These are phyloP conservation scores for Backusella macrospora DNA, from an alignment of 192 early-diverging fungal species.

Conservation along the genomic window DNA sequence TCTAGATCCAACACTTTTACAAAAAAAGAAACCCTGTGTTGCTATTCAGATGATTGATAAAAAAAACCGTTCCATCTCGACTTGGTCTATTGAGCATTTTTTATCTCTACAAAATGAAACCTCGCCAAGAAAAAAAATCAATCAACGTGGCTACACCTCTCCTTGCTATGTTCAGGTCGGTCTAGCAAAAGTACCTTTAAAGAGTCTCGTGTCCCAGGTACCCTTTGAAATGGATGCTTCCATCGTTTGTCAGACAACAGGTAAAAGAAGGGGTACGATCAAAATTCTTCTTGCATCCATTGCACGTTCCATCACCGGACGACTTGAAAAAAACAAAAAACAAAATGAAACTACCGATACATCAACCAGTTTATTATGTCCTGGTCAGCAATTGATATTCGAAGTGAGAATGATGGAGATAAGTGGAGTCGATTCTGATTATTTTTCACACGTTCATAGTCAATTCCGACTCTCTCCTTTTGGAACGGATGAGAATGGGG, in stretches of 20 bases:
- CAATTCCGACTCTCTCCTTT: constrained; percentile 70
- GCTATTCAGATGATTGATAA: constrained; percentile 60
- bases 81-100: constrained; percentile 39
- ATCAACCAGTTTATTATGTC: constrained; percentile 33
- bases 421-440: constrained; percentile 54
- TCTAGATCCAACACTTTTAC: constrained; percentile 40
- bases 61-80: constrained; percentile 50
- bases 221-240: constrained; percentile 44
- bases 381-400: constrained; percentile 60
- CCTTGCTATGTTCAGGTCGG: constrained; percentile 57
- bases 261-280: constrained; percentile 40
- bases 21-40: constrained; percentile 49
- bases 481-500: constrained; percentile 47
- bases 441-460: constrained; percentile 67
- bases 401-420: constrained; percentile 64
- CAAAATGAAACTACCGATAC: background rate
- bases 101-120: constrained; percentile 20
- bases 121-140: background rate
- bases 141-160: constrained; percentile 14
- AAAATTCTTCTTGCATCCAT: constrained; percentile 48
- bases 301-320: constrained; percentile 21
- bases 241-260: constrained; percentile 48
- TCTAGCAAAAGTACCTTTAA: constrained; percentile 43
- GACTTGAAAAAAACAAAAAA: background rate
- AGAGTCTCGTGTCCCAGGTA: constrained; percentile 47